Base-by-base conservation (phyloP, 257 asterid genomes). In the Euphrasia confusa region DNA sequence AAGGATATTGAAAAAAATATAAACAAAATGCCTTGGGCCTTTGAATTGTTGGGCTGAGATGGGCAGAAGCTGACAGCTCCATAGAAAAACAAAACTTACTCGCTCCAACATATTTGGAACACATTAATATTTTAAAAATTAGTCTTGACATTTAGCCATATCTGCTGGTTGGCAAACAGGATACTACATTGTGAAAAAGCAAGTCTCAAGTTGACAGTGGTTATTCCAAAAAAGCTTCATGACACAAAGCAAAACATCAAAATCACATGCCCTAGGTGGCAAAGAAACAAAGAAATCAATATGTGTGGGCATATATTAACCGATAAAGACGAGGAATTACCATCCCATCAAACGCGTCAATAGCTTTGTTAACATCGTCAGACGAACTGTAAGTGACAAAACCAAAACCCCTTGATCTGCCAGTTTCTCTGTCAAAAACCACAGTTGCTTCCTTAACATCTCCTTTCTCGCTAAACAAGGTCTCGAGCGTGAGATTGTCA, bases 401-500 rank as follows among this genome's bases (percentile, higher is more conserved):
- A 49, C 98, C 98, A 5, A 88, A 91, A 30, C 98, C 98, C 82
- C 86, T 86, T 28, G 95, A 91, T 66, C 95, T 78, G 45, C 96
- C 95, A 61, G 84, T 88, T 12, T 91, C 95, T 49, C 96, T 80
- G 70, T 88, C 96, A 35, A 79, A 88, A 15, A 91, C 89, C 27
- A 91, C 98, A 47, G 68, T 76, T 14, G 98, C 98, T 62, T 91
- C 98, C 74, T 66, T 21, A n/a, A 91, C 98, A 68, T 64, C 77
- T 56, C 98, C 98, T 45, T 86, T 87, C 76, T 82, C 92, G 3
- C 84, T 60, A 59, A 85, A 91, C 79, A 91, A 63, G 77, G 80
- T 78, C 67, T 81, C 92, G 1, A 88, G 95, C 0, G 94, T 78
- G 27, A 63, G 72, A 65, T 85, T 67, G 71, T 91, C 96, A 55